Conservation (phyloP, 1,284 basidiomycete genomes). For the Bothia castanella region DNA sequence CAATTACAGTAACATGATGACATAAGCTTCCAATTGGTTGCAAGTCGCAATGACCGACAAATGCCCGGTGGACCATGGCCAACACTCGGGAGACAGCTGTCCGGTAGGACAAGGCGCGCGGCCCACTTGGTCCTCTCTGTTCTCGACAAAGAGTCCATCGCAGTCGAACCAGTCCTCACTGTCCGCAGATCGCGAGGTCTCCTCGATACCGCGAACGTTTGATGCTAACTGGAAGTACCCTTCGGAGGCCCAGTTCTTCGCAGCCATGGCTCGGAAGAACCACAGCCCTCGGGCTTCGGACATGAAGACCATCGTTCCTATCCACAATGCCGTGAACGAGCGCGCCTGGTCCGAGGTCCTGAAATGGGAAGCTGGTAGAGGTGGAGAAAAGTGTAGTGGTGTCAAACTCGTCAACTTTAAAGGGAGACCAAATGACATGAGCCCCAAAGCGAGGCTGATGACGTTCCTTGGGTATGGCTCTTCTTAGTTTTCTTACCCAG, state of each 20-base stretch:
- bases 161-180: conserved; percentile 39
- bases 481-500: neutral
- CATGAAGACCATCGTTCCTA: conserved; percentile 96
- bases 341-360: conserved; percentile 90
- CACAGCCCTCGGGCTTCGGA: conserved; percentile 79
- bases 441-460: conserved; percentile 80
- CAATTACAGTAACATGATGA: conserved; percentile 21
- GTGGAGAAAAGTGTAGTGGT: conserved; percentile 80
- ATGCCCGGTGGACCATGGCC: conserved; percentile 62
- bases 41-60: conserved; percentile 38
- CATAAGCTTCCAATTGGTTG: conserved; percentile 21
- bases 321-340: conserved; percentile 99
- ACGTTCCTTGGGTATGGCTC: conserved; percentile 78
- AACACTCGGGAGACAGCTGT: conserved; percentile 37
- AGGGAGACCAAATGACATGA: conserved; percentile 70
- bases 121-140: conserved; percentile 52
- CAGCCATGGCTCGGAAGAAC: conserved; percentile 92
- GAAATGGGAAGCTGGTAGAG: conserved; percentile 83
- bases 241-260: conserved; percentile 96
- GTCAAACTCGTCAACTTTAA: conserved; percentile 84
- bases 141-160: conserved; percentile 33
- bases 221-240: conserved; percentile 94
- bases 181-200: conserved; percentile 72
- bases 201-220: conserved; percentile 78
- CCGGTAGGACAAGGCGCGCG: conserved; percentile 38